Evolutionary conservation across 2,329 filamentous ascomycete species (phyloP), one percentile per base, ranked within the genome.

Genomic region (Aspergillus arachidicola): DNA sequence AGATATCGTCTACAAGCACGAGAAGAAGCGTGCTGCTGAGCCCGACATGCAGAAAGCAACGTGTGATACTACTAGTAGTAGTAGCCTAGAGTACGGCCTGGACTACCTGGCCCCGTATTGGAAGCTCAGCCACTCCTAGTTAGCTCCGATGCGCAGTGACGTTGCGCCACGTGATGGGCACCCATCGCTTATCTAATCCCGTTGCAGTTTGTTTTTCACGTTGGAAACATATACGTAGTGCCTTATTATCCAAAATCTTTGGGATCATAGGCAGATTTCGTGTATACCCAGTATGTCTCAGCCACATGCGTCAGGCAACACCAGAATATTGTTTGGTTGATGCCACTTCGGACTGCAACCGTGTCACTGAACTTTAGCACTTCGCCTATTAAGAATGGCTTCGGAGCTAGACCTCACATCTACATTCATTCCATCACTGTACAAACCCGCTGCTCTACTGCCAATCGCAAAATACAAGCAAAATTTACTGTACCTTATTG

Each of bases 381-480:
- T 41, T 19, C 21, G 60, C 43, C 43, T 57, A 60, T 48, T 50
- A 57, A 67, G 66, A 67, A 82, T 82, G 80, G 76, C 77, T 64
- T 75, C 76, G 19, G 81, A 83, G 45, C 72, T 77, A 60, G 82
- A 82, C 54, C 67, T 81, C 16, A 79, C 79, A 4, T 74, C 79
- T 10, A 73, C 78, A 19, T 84, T 88, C 68, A 94, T 97, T 64
- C 90, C 93, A 26, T 89, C 92, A 23, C 83, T 97, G 19, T 91
- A 97, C 79, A 97, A 95, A 74, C 94, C 94, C 0, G 82, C 93
- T 4, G 85, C 90, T 9, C 82, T 97, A 2, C 84, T 99, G 2
- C 94, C 95, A 0, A 97, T 99, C 65, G 88, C 94, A 36, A 91
- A 91, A 68, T 90, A 98, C 71, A 88, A 88, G 66, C 85, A 95